Evolutionary conservation across 2,329 filamentous ascomycete genomes (phyloP).

Genomic region (Alternaria infectoria): DNA sequence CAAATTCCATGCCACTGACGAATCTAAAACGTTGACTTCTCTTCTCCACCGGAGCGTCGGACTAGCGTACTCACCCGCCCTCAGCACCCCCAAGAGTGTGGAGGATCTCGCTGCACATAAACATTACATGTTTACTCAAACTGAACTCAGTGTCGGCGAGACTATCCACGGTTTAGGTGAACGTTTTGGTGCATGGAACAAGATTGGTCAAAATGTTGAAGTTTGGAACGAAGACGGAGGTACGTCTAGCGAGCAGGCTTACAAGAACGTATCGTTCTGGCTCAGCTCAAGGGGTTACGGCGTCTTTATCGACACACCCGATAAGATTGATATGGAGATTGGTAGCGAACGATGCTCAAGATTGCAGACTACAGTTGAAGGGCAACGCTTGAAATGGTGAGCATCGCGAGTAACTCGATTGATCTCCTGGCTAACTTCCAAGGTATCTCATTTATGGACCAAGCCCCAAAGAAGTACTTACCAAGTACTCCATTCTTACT

Average conservation of each 20-base stretch:
- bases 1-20: conserved; percentile 59
- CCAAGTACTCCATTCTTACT: conserved; percentile 70
- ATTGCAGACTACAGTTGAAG: conserved; percentile 72
- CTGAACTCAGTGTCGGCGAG: conserved; percentile 61
- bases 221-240: conserved; percentile 69
- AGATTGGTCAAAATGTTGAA: conserved; percentile 72
- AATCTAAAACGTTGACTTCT: conserved; percentile 60
- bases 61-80: conserved; percentile 62
- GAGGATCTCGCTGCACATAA: conserved; percentile 56
- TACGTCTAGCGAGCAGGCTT: conserved; percentile 72
- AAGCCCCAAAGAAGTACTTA: conserved; percentile 73
- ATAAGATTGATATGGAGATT: conserved; percentile 73
- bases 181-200: conserved; percentile 77
- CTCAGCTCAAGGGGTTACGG: conserved; percentile 76
- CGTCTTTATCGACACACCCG: conserved; percentile 74
- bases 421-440: not conserved
- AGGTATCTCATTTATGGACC: conserved; percentile 73
- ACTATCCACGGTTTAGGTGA: conserved; percentile 77
- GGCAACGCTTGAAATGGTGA: conserved; percentile 71
- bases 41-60: conserved; percentile 63
- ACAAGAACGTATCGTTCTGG: conserved; percentile 76
- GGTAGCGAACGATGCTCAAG: conserved; percentile 75
- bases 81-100: conserved; percentile 60
- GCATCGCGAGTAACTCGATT: not conserved
- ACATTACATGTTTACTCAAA: conserved; percentile 56